Evolutionary conservation across 495 filamentous ascomycete genomes (phyloP), one percentile per base, ranked within the genome.

Genomic region (Neurospora tetraspora): DNA sequence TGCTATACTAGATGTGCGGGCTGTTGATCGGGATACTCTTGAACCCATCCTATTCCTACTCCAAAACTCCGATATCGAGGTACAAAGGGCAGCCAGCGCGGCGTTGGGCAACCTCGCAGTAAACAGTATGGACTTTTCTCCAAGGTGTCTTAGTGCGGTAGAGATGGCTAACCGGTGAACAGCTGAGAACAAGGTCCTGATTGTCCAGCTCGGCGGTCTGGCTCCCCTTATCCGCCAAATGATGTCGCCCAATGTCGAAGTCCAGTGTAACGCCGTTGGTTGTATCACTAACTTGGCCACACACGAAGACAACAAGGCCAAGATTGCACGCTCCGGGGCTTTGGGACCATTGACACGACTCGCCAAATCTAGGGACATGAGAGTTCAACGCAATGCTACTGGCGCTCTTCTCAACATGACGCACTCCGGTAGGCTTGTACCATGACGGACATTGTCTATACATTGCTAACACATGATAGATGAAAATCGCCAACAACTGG

Each of bases 281-380:
- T 99, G 96, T 83, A 98, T 99, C 77, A 99, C 96, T 5, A 99
- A 99, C 78, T 82, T 99, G 38, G 96, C 96, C 73, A 99, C 96
- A 1, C 96, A 99, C 78, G 96, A 99, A 82, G 96, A 98, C 71
- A 99, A 99, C 83, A 99, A 99, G 85, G 93, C 96, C 53, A 98
- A 96, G 83, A 99, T 99, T 77, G 96, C 96, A 75, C 90, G 93
- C 65, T 98, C 96, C 12, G 96, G 96, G 36, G 96, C 96, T 43
- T 84, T 99, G 74, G 92, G 89, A 18, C 96, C 96, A 8, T 84
- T 99, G 71, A 99, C 96, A 38, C 88, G 92, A 72, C 85, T 99
- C 65, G 96, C 96, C 70, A 97, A 96, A 81, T 98, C 96, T 16
- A 98, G 96, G 82, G 96, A 99, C 75, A 98, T 98, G 96, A 89